Conservation (phyloP, 1,139 yeast genomes). For the Kodamaea sp. region DNA sequence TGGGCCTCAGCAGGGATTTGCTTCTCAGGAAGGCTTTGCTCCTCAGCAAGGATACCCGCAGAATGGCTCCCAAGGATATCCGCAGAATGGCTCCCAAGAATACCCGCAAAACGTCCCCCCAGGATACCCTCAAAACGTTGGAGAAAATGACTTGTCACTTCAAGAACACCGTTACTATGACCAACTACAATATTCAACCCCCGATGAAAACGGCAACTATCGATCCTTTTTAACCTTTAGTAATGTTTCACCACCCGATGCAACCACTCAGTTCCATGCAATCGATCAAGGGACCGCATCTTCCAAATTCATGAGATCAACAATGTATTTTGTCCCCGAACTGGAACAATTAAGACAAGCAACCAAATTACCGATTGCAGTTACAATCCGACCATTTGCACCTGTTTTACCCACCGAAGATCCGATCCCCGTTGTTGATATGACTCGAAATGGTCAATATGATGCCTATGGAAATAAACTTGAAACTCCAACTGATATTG, state of each 20-base stretch:
- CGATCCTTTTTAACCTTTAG: conserved; percentile 65
- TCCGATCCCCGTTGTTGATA: conserved; percentile 67
- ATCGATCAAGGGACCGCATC: conserved; percentile 83
- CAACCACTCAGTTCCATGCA: conserved; percentile 67
- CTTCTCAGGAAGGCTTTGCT: conserved; percentile 1
- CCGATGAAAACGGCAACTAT: conserved; percentile 21
- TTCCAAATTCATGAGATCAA: conserved; percentile 72
- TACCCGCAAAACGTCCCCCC: conserved; percentile 21
- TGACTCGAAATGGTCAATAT: conserved; percentile 31
- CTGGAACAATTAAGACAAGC: conserved; percentile 66
- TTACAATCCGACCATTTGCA: conserved; percentile 84
- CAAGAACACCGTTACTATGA: conserved; percentile 53
- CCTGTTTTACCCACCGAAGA: conserved; percentile 46
- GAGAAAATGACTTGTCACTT: conserved; percentile 44
- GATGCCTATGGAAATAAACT: conserved; percentile 16
- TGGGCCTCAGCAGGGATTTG: conserved; percentile 3
- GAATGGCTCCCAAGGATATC: too few species aligned
- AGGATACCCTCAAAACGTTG: conserved; percentile 9
- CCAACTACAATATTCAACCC: conserved; percentile 45
- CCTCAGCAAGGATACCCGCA: too few species aligned
- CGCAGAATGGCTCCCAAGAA: too few species aligned
- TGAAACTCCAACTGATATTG: conserved; percentile 15
- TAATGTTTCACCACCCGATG: conserved; percentile 76
- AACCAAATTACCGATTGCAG: conserved; percentile 77
- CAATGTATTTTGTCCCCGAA: conserved; percentile 83